Base-by-base conservation (phyloP, 2,329 filamentous ascomycete species). In the Colletotrichum gloeosporioides region DNA sequence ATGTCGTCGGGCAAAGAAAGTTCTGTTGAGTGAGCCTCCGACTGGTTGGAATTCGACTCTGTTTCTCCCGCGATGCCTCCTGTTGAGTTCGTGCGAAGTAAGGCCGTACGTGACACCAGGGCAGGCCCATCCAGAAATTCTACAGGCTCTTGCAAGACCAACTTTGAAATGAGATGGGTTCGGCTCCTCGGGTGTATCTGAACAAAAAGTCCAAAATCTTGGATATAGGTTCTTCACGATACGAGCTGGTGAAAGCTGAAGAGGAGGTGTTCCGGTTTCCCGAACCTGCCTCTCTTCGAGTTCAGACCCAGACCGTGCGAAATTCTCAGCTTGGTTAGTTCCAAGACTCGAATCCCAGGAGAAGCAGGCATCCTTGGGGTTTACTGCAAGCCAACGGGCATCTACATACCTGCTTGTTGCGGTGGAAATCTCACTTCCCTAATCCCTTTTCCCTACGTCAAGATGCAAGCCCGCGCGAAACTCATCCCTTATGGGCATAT, bases 71-170 rank as follows among this genome's bases (percentile, higher is more conserved):
- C 65, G 6, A 57, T 68, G 34, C 57, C 57, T 69, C 63, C 49
- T 61, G 49, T 57, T 61, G 31, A 53, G 64, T 77, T 75, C 49
- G 71, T 67, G 71, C 77, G 77, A 78, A 75, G 75, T 71, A 75
- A 55, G 70, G 77, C 77, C 77, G 77, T 63, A 69, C 15, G 74
- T 76, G 44, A 34, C 64, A 76, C 70, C 22, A 22, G 22, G 22
- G 49, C 57, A 73, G 34, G 74, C 32, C 74, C 64, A 65, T 65
- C 64, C 59, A 25, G 32, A 44, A 49, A 66, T 32, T 68, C 57
- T 62, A 55, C 25, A 22, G 34, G 13, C 13, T 22, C 8, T 61
- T 10, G 32, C 55, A 16, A 44, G 22, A 39, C 27, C 22, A 34
- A 12, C 10, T 18, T 22, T 39, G 29, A 53, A 49, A 59, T 49